Conservation (phyloP, 306 rosid species). For the Myrica gale region DNA sequence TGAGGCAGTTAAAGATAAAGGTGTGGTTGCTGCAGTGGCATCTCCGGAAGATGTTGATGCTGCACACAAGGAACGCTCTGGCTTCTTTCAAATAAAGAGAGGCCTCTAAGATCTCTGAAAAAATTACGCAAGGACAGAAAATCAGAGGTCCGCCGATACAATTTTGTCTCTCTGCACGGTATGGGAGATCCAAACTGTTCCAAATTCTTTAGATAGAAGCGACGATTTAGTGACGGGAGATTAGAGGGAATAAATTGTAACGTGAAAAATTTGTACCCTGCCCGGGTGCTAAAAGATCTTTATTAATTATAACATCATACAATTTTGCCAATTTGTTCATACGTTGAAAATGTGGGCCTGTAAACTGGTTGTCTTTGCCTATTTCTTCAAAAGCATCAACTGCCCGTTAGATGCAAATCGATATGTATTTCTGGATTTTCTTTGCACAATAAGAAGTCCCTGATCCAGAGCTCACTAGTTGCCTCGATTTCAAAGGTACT, state of each 20-base stretch:
- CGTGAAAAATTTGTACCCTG: neutral
- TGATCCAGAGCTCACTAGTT: no score
- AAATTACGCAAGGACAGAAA: neutral
- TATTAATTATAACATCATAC: neutral
- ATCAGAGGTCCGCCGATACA: neutral
- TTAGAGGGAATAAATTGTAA: neutral
- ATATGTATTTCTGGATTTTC: neutral
- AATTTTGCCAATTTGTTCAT: no score
- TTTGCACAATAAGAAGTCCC: neutral
- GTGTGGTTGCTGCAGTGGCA: slow-evolving; percentile 92
- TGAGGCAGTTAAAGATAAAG: slow-evolving; percentile 78
- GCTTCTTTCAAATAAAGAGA: slow-evolving; percentile 81
- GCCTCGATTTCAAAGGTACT: no score
- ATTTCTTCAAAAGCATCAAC: neutral
- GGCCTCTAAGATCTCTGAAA: slow-evolving; percentile 44
- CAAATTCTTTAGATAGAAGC: neutral
- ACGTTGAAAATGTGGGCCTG: no score
- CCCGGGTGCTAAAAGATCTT: neutral
- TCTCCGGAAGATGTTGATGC: slow-evolving; percentile 80
- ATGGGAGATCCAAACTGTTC: neutral
- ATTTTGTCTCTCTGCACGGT: neutral
- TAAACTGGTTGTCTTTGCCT: no score
- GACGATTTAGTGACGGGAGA: neutral
- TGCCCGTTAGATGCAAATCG: neutral
- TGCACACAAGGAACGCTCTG: slow-evolving; percentile 56